Conservation (phyloP, 2,329 filamentous ascomycete species). For the Calycina herbarum region DNA sequence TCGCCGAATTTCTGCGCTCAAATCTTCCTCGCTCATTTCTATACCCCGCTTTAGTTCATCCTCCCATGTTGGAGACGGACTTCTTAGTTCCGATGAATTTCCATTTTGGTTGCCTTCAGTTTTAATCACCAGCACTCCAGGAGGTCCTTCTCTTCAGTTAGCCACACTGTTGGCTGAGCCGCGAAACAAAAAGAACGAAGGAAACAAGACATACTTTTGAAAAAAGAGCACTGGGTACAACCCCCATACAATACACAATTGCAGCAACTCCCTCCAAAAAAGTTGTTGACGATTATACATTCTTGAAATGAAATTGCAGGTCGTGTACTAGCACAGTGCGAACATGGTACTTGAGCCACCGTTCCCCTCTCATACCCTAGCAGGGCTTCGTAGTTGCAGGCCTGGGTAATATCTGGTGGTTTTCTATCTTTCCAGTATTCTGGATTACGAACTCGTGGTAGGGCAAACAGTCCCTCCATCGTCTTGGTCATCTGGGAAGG, state of each 20-base stretch:
- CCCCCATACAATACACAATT: neutral
- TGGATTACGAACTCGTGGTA: neutral
- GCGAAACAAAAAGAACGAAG: neutral
- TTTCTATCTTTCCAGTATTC: conserved; percentile 3
- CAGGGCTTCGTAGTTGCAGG: neutral
- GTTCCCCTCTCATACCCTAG: neutral
- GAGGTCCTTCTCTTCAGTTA: neutral
- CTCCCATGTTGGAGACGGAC: conserved; percentile 1
- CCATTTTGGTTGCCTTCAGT: neutral
- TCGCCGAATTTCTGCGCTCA: neutral
- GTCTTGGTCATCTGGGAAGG: conserved; percentile 2
- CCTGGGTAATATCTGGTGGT: neutral
- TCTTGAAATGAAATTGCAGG: conserved; percentile 1
- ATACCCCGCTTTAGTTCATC: neutral
- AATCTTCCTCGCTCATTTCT: neutral
- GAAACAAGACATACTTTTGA: neutral
- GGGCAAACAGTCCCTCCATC: neutral
- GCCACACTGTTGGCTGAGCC: neutral
- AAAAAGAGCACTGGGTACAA: neutral
- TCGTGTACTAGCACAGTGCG: neutral
- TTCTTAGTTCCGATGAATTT: neutral
- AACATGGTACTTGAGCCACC: neutral
- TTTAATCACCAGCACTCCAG: neutral
- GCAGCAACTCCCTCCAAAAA: conserved; percentile 1
- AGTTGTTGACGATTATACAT: neutral